Evolutionary conservation across 169 alveolate species (phyloP).

Genomic region (Eimeria necatrix): DNA sequence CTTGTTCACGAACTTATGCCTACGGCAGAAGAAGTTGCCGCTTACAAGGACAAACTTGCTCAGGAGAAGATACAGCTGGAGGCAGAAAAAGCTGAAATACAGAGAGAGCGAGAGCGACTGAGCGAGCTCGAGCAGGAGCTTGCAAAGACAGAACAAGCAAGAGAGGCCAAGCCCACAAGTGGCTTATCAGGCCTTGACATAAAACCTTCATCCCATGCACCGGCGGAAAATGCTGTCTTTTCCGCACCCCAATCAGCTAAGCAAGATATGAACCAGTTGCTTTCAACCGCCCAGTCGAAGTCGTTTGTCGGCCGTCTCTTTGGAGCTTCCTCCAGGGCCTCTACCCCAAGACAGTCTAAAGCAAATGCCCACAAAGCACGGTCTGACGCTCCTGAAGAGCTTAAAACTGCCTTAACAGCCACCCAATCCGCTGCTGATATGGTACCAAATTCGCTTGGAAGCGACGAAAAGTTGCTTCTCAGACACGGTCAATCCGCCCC

Average conservation of each 20-base stretch:
- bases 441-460: neutral
- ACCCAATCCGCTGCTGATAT: neutral
- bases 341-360: constrained; percentile 32
- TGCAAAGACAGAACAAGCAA: neutral
- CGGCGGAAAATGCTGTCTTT: neutral
- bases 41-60: neutral
- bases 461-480: neutral
- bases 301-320: constrained; percentile 52
- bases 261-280: neutral
- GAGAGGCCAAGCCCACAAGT: neutral
- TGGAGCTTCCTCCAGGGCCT: constrained; percentile 14
- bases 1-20: constrained; percentile 5
- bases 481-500: constrained; percentile 33
- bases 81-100: neutral
- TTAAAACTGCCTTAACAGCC: no score
- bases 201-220: neutral
- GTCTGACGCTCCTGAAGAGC: neutral
- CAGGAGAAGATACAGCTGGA: neutral
- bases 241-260: neutral
- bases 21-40: neutral
- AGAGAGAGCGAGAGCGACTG: neutral
- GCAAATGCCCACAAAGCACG: neutral
- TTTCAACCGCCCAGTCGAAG: neutral
- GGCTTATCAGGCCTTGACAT: no score
- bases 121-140: neutral